Percentiles rank a stretch among this genome's conserved stretches.
These are phyloP conservation scores for Xylaria flabelliformis DNA, from an alignment of 495 filamentous ascomycete genomes.

Conservation along the genomic window DNA sequence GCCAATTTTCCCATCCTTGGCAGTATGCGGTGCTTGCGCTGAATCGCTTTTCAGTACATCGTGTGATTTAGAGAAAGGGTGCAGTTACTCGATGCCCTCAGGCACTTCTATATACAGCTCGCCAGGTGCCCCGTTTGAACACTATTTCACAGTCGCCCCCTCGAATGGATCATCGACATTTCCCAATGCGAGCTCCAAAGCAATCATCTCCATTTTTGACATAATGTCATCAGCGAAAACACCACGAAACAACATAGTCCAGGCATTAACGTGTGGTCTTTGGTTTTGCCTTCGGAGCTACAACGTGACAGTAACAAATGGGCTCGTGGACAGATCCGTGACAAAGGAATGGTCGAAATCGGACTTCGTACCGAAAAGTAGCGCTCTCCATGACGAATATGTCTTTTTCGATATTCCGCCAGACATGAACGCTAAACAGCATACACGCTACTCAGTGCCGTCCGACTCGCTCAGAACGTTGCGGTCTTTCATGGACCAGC, in stretches of 20 bases:
- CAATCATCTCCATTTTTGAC: constrained; percentile 47
- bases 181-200: constrained; percentile 29
- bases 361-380: constrained; percentile 26
- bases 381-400: constrained; percentile 34
- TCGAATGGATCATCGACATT: constrained; percentile 33
- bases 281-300: constrained; percentile 48
- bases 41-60: constrained; percentile 30
- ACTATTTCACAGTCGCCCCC: constrained; percentile 40
- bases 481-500: constrained; percentile 39
- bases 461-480: constrained; percentile 38
- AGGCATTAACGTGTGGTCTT: constrained; percentile 40
- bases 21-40: constrained; percentile 42
- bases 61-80: constrained; percentile 31
- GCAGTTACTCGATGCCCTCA: constrained; percentile 41
- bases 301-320: constrained; percentile 37
- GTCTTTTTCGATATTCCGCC: constrained; percentile 42
- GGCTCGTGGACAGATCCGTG: constrained; percentile 34
- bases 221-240: constrained; percentile 37
- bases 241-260: constrained; percentile 5
- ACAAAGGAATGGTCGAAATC: constrained; percentile 42
- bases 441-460: constrained; percentile 39
- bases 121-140: constrained; percentile 27
- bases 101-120: constrained; percentile 35
- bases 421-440: constrained; percentile 36
- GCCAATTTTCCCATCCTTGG: constrained; percentile 46